phyloP scores from a whole-genome alignment of 2,329 filamentous ascomycete species.

The Diatrype stigma region DNA sequence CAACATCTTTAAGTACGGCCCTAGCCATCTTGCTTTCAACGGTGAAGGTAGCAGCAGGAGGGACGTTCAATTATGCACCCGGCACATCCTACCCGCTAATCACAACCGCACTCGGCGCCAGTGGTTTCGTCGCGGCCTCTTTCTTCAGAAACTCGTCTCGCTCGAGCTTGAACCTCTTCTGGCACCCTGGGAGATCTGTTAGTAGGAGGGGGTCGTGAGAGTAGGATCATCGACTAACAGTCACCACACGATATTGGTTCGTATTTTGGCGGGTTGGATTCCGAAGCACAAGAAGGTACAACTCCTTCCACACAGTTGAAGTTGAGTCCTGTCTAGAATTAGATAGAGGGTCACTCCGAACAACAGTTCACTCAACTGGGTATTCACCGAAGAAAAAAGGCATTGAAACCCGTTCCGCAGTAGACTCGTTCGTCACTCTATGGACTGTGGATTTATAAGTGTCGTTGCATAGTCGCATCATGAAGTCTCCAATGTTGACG shows the following conservation, averaged over 20 bases:
- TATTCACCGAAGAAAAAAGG: conserved; percentile 50
- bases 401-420: conserved; percentile 45
- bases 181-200: conserved; percentile 21
- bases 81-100: conserved; percentile 7
- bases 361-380: not conserved
- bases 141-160: conserved; percentile 22
- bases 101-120: conserved; percentile 23
- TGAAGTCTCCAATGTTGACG: conserved; percentile 49
- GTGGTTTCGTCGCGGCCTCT: conserved; percentile 13
- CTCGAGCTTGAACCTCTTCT: conserved; percentile 29
- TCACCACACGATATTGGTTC: conserved; percentile 49
- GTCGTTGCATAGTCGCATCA: conserved; percentile 48
- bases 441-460: conserved; percentile 48
- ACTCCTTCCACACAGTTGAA: conserved; percentile 47
- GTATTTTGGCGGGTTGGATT: conserved; percentile 43
- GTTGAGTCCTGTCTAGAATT: conserved; percentile 37
- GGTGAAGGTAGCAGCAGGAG: no score
- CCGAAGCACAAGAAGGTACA: conserved; percentile 42
- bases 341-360: not conserved
- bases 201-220: conserved; percentile 2
- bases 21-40: no score
- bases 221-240: conserved; percentile 21
- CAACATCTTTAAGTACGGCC: no score
- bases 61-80: not conserved
- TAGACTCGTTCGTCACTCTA: conserved; percentile 41